These are phyloP conservation scores for Curvularia hawaiiensis DNA, from an alignment of 2,329 filamentous ascomycete genomes.

Conservation along the genomic window DNA sequence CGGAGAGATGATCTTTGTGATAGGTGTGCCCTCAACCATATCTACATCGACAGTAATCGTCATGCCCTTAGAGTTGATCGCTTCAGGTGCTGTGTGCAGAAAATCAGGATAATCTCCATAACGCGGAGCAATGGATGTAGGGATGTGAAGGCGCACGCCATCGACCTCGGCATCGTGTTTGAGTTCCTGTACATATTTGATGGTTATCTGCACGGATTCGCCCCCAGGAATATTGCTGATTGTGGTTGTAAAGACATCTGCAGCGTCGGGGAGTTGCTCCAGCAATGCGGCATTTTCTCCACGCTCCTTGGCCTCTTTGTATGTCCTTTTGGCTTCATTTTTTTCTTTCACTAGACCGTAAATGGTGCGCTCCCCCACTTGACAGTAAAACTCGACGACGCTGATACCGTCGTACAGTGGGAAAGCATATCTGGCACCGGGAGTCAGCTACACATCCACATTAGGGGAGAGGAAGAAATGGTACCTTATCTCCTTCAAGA, in stretches of 20 bases:
- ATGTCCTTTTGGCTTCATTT: slow-evolving; percentile 8
- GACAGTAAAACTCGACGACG: slow-evolving; percentile 11
- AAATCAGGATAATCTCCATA: slow-evolving; percentile 3
- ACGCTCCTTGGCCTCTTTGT: slow-evolving; percentile 4
- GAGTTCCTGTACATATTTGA: slow-evolving; percentile 13
- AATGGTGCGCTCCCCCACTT: slow-evolving; percentile 7
- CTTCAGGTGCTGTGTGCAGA: neutral
- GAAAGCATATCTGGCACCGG: slow-evolving; percentile 7
- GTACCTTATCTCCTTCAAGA: slow-evolving; percentile 8
- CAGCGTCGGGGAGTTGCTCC: slow-evolving; percentile 7
- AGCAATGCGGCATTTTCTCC: slow-evolving; percentile 11
- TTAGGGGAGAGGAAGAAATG: no score
- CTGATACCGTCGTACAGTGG: slow-evolving; percentile 12
- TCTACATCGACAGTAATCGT: slow-evolving; percentile 10
- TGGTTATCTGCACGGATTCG: neutral
- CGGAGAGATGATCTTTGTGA: slow-evolving; percentile 11
- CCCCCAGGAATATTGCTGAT: slow-evolving; percentile 1
- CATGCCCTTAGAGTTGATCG: neutral
- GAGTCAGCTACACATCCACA: neutral
- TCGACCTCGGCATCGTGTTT: slow-evolving; percentile 14
- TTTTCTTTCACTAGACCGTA: slow-evolving; percentile 14
- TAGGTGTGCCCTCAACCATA: slow-evolving; percentile 1
- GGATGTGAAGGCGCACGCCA: slow-evolving; percentile 10
- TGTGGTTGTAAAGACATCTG: slow-evolving; percentile 12
- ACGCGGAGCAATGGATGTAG: slow-evolving; percentile 3